Evolutionary conservation across 371 early-diverging fungal species (phyloP).

Genomic region (Phascolomyces articulosus): DNA sequence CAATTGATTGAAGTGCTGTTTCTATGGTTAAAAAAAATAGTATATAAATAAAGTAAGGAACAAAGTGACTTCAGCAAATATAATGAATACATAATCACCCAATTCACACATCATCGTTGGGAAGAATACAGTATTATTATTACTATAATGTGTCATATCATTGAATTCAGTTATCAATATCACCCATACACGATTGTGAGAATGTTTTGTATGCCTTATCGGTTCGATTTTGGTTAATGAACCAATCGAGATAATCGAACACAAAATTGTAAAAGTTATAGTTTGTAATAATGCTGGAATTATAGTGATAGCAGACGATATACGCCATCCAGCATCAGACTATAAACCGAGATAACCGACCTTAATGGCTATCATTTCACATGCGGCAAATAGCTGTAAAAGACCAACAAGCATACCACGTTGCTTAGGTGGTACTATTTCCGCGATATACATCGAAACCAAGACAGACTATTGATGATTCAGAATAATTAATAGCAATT

Average conservation of each 20-base stretch:
- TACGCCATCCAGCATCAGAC: slow-evolving; percentile 67
- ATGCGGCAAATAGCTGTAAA: slow-evolving; percentile 77
- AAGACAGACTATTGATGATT: slow-evolving; percentile 64
- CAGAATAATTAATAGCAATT: too few relatives aligned
- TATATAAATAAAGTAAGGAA: slow-evolving; percentile 57
- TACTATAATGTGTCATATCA: slow-evolving; percentile 46
- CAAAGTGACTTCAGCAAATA: slow-evolving; percentile 63
- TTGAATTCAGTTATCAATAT: slow-evolving; percentile 62
- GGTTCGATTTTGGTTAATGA: slow-evolving; percentile 58
- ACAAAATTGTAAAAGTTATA: slow-evolving; percentile 68
- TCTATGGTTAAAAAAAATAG: slow-evolving; percentile 81
- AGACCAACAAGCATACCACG: slow-evolving; percentile 75
- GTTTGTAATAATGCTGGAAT: slow-evolving; percentile 71
- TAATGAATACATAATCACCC: slow-evolving; percentile 72
- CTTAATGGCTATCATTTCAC: slow-evolving; percentile 74
- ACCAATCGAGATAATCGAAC: slow-evolving; percentile 79
- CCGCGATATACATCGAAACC: slow-evolving; percentile 81
- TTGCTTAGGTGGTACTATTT: slow-evolving; percentile 71
- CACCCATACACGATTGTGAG: slow-evolving; percentile 59
- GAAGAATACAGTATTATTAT: slow-evolving; percentile 37
- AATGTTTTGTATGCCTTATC: slow-evolving; percentile 65
- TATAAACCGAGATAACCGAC: slow-evolving; percentile 59
- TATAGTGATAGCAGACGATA: slow-evolving; percentile 62
- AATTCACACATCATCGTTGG: slow-evolving; percentile 60
- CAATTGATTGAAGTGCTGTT: slow-evolving; percentile 75